Base-by-base conservation (phyloP, 371 early-diverging fungal species). In the Mucor velutinosus region DNA sequence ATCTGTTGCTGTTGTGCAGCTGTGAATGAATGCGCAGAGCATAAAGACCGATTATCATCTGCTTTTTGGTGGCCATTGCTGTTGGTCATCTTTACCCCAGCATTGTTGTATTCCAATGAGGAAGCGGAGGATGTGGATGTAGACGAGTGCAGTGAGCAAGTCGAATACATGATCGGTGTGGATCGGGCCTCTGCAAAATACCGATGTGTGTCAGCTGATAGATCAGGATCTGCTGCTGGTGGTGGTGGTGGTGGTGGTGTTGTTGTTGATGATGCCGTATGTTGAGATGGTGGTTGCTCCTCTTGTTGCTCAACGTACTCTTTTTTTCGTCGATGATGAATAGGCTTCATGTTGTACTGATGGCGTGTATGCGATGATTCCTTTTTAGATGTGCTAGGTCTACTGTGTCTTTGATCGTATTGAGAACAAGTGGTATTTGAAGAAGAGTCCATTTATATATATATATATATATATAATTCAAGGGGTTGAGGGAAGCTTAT, bases 81-180 rank as follows among this genome's bases (percentile, higher is more conserved):
- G 1, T 0, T 33, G 33, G 4, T 4, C 7, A 1, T 12, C 21
- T 58, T 23, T 37, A 11, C 32, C 35, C 12, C 21, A 12, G 21
- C 43, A 33, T 17, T 23, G 32, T 17, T 33, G 32, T 49, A 11
- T 23, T n/a, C 23, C 37, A 29, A 19, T 21, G 58, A 58, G 7
- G 32, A 58, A 23, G 61, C 32, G 5, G 30, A 17, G 4, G 43
- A 61, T 35, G 61, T 29, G 23, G 29, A 23, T 53, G 53, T 45
- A 19, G 45, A 19, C 17, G 45, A 45, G n/a, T 45, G 45, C 19
- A 45, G 19, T 6, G 45, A 45, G 7, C 15, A 15, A 10, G 39
- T 55, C 19, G 64, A 53, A 39, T 39, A 64, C 17, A 64, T 32
- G 25, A 66, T 66, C 15, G 59, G 60, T 29, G 60, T 66, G 45